Conservation (phyloP, 148 eudicot genomes). For the Dianthus caryophyllus region DNA sequence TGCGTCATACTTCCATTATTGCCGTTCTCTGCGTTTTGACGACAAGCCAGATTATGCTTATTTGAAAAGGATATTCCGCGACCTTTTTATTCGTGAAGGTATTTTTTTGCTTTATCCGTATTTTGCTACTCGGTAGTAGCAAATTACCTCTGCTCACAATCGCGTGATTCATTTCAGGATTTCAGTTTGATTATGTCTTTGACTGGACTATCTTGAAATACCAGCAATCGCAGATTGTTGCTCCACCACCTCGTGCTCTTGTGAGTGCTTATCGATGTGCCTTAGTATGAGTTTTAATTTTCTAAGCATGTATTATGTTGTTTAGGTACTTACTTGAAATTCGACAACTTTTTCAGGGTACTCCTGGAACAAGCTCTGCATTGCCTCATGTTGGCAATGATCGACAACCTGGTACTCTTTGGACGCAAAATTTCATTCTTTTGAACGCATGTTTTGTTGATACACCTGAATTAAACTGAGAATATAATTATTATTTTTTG, state of each 20-base stretch:
- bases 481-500: too few relatives aligned
- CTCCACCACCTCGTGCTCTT: slow-evolving; percentile 76
- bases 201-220: slow-evolving; percentile 67
- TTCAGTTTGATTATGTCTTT: slow-evolving; percentile 70
- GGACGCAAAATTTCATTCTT: not conserved
- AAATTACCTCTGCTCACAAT: not conserved
- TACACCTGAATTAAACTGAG: not conserved
- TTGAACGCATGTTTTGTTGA: not conserved
- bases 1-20: slow-evolving; percentile 85
- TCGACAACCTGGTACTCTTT: slow-evolving; percentile 55
- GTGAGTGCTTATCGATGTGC: slow-evolving; percentile 36
- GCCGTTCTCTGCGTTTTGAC: slow-evolving; percentile 82
- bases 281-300: slow-evolving; percentile 14
- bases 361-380: slow-evolving; percentile 87
- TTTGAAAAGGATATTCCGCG: slow-evolving; percentile 82
- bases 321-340: slow-evolving; percentile 8
- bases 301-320: not conserved
- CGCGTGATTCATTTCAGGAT: slow-evolving; percentile 42
- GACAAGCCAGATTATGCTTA: slow-evolving; percentile 93
- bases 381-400: slow-evolving; percentile 52
- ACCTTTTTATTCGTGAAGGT: slow-evolving; percentile 91
- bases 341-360: slow-evolving; percentile 43
- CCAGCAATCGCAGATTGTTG: slow-evolving; percentile 70
- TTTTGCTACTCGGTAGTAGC: not conserved
- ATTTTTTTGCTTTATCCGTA: not conserved